Base-by-base conservation (phyloP, 2,329 filamentous ascomycete genomes). In the Colletotrichum eremochloae region DNA sequence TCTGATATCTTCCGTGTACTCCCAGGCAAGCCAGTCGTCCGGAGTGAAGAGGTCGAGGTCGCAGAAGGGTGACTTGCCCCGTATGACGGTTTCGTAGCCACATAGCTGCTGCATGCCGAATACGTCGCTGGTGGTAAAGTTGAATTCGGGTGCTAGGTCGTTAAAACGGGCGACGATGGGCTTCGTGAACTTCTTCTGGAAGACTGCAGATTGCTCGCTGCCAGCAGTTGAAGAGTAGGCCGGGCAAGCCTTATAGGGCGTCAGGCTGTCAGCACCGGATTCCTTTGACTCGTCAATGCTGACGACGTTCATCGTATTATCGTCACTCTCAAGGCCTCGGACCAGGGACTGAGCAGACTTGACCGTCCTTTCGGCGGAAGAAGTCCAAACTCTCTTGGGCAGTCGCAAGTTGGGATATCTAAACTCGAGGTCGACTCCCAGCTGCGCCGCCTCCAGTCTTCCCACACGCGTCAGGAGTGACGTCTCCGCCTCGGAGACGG, bases 41-140 rank as follows among this genome's bases (percentile, higher is more conserved):
- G 89, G 84, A 1, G 84, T 83, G 77, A 92, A 92, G 15, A 91
- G 83, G 20, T 86, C 83, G 0, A 89, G 82, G 65, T 88, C 85
- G 80, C 90, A 92, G 78, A 92, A 91, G 0, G 86, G 86, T 0
- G 89, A 91, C 57, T 84, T 86, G 2, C 90, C 90, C 0, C 86
- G 86, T 72, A 91, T 91, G 24, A 91, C 90, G 0, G 87, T 88
- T 79, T 92, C 90, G 77, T 92, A 92, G 1, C 90, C 90, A 76
- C 90, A 92, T 4, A 92, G 80, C 80, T 91, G 85, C 82, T 91
- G 90, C 87, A 92, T 90, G 46, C 87, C 91, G 65, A 90, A 88
- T 18, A 93, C 84, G 75, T 93, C 91, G 61, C 85, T 83, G 31
- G 85, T 80, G 0, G 89, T 91, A 80, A 92, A 91, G 80, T 92